phyloP scores from a whole-genome alignment of 2,329 filamentous ascomycete species.

The Alternaria incomplexa region DNA sequence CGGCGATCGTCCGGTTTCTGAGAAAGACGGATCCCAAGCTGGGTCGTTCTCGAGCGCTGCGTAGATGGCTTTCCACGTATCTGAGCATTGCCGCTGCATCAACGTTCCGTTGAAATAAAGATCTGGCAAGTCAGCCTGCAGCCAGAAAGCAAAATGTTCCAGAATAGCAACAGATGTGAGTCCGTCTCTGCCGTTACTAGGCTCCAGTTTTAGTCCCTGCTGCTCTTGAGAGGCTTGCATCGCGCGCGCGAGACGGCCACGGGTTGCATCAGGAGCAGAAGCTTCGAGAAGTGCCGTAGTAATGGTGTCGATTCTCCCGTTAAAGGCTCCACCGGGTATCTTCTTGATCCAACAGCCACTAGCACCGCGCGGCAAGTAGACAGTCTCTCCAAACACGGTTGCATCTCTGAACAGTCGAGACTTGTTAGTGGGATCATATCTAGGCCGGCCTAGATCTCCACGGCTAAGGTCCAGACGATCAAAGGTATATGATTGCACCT shows the following conservation, averaged over 20 bases:
- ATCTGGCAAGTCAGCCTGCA: conserved; percentile 9
- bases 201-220: neutral
- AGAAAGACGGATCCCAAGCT: neutral
- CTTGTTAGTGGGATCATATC: neutral
- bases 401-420: conserved; percentile 1
- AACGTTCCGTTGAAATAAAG: conserved; percentile 1
- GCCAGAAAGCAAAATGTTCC: conserved; percentile 4
- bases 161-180: neutral
- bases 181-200: neutral
- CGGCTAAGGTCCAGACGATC: neutral
- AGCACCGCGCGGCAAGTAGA: conserved; percentile 1
- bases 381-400: conserved; percentile 3
- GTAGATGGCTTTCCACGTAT: conserved; percentile 1
- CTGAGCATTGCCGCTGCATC: neutral
- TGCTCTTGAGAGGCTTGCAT: neutral
- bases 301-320: neutral
- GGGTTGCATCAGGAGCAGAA: neutral
- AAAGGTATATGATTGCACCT: neutral
- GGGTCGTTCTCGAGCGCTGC: neutral
- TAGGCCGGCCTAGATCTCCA: neutral
- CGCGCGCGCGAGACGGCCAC: neutral
- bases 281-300: neutral
- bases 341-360: neutral
- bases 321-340: neutral
- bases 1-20: neutral